Percentiles rank a stretch among this genome's conserved stretches.
These are phyloP conservation scores for Candida anglica DNA, from an alignment of 805 yeast genomes.

Conservation along the genomic window DNA sequence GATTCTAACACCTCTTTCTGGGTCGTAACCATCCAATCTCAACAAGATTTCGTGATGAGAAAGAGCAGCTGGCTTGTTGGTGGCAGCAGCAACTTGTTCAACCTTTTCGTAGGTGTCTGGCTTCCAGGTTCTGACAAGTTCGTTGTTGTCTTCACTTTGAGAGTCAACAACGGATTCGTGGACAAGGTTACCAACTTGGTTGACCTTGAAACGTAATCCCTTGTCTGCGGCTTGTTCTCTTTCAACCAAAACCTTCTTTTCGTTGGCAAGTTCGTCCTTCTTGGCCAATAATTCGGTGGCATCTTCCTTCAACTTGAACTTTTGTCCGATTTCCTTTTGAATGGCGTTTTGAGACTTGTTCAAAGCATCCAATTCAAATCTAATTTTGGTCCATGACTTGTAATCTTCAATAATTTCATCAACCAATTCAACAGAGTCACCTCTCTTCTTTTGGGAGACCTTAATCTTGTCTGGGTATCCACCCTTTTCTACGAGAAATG, in stretches of 20 bases:
- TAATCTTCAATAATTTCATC: constrained; percentile 92
- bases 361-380: constrained; percentile 81
- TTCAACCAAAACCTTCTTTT: constrained; percentile 63
- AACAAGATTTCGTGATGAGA: constrained; percentile 95
- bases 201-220: constrained; percentile 73
- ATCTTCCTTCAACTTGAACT: constrained; percentile 93
- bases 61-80: constrained; percentile 70
- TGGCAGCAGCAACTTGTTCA: constrained; percentile 68
- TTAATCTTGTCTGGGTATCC: constrained; percentile 90
- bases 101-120: constrained; percentile 65
- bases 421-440: constrained; percentile 89
- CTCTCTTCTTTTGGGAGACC: constrained; percentile 89
- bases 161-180: constrained; percentile 89
- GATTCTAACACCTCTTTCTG: constrained; percentile 96
- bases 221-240: constrained; percentile 79
- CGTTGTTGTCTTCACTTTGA: constrained; percentile 86
- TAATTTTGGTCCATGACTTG: constrained; percentile 82
- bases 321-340: constrained; percentile 90
- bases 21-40: constrained; percentile 96
- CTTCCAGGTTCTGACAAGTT: constrained; percentile 80
- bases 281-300: constrained; percentile 77
- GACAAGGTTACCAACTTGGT: constrained; percentile 88
- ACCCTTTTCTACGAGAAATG: constrained; percentile 93
- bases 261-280: constrained; percentile 69
- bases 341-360: constrained; percentile 86